These are phyloP conservation scores for Actinomortierella ambigua DNA, from an alignment of 371 early-diverging fungal genomes.

Conservation along the genomic window DNA sequence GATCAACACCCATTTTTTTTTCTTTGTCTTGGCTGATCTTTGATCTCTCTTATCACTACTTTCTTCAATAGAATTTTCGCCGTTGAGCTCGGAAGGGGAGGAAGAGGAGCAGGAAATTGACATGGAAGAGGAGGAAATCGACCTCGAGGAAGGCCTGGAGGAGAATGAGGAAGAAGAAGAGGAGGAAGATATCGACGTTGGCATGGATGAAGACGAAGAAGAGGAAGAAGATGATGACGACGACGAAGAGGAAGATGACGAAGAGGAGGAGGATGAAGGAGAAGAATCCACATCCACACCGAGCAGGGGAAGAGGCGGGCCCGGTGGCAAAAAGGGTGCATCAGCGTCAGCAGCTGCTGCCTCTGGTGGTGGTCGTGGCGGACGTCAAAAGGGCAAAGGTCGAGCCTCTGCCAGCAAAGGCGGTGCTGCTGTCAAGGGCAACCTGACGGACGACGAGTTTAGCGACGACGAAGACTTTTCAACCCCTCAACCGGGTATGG, in stretches of 20 bases:
- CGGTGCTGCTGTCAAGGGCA: slow-evolving; percentile 19
- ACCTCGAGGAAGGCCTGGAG: slow-evolving; percentile 11
- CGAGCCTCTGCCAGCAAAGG: slow-evolving; percentile 3
- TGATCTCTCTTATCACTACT: too few species aligned
- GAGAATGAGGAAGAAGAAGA: slow-evolving; percentile 35
- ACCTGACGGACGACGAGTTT: slow-evolving; percentile 49
- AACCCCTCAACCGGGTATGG: slow-evolving; percentile 49
- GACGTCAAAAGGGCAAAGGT: slow-evolving; percentile 3
- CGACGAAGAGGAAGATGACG: slow-evolving; percentile 47
- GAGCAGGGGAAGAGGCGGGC: slow-evolving; percentile 22
- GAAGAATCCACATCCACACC: slow-evolving; percentile 15
- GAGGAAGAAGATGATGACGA: slow-evolving; percentile 43
- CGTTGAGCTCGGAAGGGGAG: slow-evolving; percentile 13
- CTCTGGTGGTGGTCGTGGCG: slow-evolving; percentile 16
- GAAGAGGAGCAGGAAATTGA: slow-evolving; percentile 48
- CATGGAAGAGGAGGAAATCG: slow-evolving; percentile 32
- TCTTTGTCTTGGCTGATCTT: too few species aligned
- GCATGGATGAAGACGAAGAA: slow-evolving; percentile 25
- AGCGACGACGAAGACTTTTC: slow-evolving; percentile 52
- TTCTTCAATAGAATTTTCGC: too few species aligned
- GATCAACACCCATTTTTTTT: too few species aligned
- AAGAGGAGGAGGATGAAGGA: slow-evolving; percentile 44
- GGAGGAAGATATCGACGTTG: slow-evolving; percentile 47
- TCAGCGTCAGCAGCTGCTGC: slow-evolving; percentile 4
- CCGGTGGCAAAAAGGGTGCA: slow-evolving; percentile 36